A percentile compares a stretch with the other conserved stretches of the same genome.
Conservation (phyloP, 805 yeast genomes). For the Saccharomycopsis schoenii region DNA sequence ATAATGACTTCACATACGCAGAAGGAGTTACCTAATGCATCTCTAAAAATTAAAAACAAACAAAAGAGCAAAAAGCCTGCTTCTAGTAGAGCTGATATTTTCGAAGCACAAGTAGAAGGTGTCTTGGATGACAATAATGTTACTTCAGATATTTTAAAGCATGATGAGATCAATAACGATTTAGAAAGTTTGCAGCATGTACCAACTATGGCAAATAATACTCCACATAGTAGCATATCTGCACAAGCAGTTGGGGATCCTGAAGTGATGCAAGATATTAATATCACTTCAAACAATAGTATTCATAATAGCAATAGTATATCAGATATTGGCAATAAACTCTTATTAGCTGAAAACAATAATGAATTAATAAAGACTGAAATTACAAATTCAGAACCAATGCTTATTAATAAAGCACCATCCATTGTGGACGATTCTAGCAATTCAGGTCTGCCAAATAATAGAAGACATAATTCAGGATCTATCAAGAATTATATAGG, state of each 20-base stretch:
- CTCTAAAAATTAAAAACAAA: conserved; percentile 4
- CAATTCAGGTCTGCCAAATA: background rate
- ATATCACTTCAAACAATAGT: background rate
- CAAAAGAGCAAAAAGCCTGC: conserved; percentile 32
- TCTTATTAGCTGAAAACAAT: background rate
- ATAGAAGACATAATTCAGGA: background rate
- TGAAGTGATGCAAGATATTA: background rate
- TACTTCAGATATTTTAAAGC: background rate
- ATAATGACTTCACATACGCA: background rate
- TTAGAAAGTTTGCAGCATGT: background rate
- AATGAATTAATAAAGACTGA: background rate
- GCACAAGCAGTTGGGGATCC: background rate
- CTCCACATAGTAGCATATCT: background rate
- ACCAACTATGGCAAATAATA: background rate
- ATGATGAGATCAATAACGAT: conserved; percentile 3
- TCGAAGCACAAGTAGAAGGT: conserved; percentile 89
- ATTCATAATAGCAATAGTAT: background rate
- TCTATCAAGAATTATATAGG: background rate
- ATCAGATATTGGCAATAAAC: background rate
- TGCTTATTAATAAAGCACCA: background rate
- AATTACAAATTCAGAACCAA: background rate
- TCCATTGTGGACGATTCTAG: background rate
- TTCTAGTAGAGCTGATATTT: conserved; percentile 79
- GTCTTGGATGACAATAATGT: conserved; percentile 37
- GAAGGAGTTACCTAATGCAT: background rate